Conservation (phyloP, 208 protist genomes). For the Crithidia sp. region DNA sequence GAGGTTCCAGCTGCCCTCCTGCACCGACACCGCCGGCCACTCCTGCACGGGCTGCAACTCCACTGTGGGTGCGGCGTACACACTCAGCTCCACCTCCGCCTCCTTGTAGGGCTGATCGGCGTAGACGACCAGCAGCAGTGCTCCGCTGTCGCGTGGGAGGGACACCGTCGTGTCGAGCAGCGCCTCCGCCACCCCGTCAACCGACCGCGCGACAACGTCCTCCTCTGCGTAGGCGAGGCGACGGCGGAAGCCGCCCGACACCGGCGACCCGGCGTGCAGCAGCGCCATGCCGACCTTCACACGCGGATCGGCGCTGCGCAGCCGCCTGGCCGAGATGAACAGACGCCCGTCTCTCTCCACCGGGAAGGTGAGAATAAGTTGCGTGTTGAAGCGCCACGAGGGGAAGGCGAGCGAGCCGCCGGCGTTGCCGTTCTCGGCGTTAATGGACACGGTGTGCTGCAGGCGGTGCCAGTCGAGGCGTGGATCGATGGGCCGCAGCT, state of each 20-base stretch:
- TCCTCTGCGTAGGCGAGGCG: constrained; percentile 49
- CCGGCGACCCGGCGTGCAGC: constrained; percentile 40
- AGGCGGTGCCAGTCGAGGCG: constrained; percentile 76
- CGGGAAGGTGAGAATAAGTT: constrained; percentile 76
- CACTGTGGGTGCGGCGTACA: constrained; percentile 64
- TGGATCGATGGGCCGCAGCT: constrained; percentile 60
- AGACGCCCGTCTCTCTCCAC: constrained; percentile 73
- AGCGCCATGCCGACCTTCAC: constrained; percentile 77
- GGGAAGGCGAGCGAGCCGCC: constrained; percentile 74
- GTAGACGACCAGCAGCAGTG: constrained; percentile 79
- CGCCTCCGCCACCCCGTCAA: constrained; percentile 40
- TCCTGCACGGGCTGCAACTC: constrained; percentile 68
- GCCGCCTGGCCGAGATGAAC: constrained; percentile 58
- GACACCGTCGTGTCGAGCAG: constrained; percentile 61
- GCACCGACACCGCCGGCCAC: constrained; percentile 64
- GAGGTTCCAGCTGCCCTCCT: constrained; percentile 81
- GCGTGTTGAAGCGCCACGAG: constrained; percentile 90
- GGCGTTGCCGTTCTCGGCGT: constrained; percentile 53
- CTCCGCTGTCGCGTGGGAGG: constrained; percentile 24
- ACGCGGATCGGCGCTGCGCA: constrained; percentile 42
- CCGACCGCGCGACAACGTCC: constrained; percentile 60
- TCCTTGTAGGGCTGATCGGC: constrained; percentile 78
- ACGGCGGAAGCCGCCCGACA: constrained; percentile 56
- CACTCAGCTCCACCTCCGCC: constrained; percentile 60
- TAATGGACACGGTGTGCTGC: constrained; percentile 41